These are phyloP conservation scores for Penicillium occitanis DNA, from an alignment of 2,329 filamentous ascomycete species.

Conservation along the genomic window DNA sequence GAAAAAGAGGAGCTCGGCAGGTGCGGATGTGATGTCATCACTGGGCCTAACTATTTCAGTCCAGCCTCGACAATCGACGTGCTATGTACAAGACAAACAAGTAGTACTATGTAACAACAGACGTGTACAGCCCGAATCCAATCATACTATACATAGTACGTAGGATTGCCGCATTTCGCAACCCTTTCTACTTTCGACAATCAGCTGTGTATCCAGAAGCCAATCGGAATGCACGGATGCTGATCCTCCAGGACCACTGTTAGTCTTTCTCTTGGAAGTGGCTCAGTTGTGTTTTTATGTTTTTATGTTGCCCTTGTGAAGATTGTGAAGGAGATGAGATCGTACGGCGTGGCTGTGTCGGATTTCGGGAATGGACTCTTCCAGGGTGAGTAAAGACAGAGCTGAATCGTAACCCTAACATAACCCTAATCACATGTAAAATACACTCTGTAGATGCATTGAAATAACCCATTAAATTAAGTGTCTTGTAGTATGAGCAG, in stretches of 20 bases:
- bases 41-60: not conserved
- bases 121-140: not conserved
- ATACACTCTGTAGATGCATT: not conserved
- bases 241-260: not conserved
- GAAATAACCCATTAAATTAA: not conserved
- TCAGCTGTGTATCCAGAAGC: not conserved
- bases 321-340: too few species aligned
- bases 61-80: not conserved
- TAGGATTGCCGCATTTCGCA: not conserved
- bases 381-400: not conserved
- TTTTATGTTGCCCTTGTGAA: not conserved
- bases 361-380: not conserved
- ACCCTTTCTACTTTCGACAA: not conserved
- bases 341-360: not conserved
- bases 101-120: not conserved
- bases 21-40: constrained; percentile 1
- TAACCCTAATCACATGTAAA: not conserved
- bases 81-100: not conserved
- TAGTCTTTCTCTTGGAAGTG: not conserved
- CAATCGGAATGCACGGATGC: constrained; percentile 7
- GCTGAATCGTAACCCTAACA: not conserved
- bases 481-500: not conserved
- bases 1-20: not conserved
- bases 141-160: not conserved
- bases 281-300: not conserved